Conservation (phyloP, 441 rosid genomes). For the Gossypium trilobum region DNA sequence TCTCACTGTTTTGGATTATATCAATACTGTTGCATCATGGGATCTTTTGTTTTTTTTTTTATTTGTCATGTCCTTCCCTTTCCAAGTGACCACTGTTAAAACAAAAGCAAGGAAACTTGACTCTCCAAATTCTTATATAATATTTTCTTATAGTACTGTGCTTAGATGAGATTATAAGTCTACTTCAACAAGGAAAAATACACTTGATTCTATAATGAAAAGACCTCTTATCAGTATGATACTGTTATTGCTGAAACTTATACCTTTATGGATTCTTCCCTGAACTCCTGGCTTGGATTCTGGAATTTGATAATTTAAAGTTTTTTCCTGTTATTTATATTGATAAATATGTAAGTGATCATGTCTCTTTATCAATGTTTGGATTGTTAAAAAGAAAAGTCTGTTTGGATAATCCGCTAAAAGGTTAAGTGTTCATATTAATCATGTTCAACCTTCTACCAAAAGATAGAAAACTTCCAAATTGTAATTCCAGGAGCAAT, state of each 20-base stretch:
- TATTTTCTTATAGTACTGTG: background rate
- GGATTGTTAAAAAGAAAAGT: background rate
- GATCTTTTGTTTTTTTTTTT: background rate
- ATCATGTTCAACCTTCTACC: background rate
- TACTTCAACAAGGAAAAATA: background rate
- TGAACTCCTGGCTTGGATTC: background rate
- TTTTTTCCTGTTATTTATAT: background rate
- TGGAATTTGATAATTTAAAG: background rate
- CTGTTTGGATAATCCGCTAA: background rate
- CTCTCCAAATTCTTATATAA: background rate
- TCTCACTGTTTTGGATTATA: background rate
- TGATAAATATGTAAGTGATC: background rate
- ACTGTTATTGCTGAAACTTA: slow-evolving; percentile 4
- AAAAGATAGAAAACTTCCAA: background rate
- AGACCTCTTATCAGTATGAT: background rate
- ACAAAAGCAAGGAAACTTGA: background rate
- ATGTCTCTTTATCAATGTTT: slow-evolving; percentile 3
- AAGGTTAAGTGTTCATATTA: background rate
- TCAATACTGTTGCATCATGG: background rate
- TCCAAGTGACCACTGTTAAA: background rate
- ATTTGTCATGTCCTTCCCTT: background rate
- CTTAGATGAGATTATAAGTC: background rate
- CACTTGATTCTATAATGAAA: background rate
- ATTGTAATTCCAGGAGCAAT: background rate
- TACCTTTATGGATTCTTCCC: background rate